Percentiles rank a stretch among this genome's conserved stretches.
phyloP scores from a whole-genome alignment of 2,329 filamentous ascomycete genomes.

The Microcyclosporella mali region DNA sequence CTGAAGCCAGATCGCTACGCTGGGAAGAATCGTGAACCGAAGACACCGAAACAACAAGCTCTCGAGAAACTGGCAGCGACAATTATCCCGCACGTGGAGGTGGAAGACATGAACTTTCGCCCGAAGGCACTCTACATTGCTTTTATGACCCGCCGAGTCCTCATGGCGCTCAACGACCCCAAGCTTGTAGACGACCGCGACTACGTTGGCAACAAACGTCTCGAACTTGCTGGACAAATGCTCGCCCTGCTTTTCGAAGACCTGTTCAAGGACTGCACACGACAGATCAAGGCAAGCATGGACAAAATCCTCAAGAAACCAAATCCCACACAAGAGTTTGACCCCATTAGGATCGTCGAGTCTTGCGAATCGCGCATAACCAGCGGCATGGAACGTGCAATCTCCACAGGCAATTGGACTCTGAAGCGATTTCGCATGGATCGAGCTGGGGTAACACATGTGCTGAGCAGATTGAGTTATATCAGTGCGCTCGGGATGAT shows the following conservation, averaged over 20 bases:
- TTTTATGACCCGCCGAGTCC: conserved; percentile 91
- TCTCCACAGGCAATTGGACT: conserved; percentile 96
- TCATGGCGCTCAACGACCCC: conserved; percentile 88
- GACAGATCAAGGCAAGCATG: conserved; percentile 83
- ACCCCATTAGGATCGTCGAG: conserved; percentile 77
- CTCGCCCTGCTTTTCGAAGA: conserved; percentile 93
- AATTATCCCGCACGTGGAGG: conserved; percentile 89
- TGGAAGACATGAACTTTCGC: conserved; percentile 85
- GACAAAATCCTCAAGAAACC: conserved; percentile 95
- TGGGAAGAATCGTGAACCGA: conserved; percentile 46
- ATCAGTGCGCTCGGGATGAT: conserved; percentile 98
- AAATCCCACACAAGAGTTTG: conserved; percentile 79
- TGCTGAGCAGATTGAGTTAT: conserved; percentile 90
- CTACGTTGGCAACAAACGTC: conserved; percentile 94
- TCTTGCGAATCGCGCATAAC: conserved; percentile 84
- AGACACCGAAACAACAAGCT: conserved; percentile 84
- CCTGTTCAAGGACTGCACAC: conserved; percentile 91
- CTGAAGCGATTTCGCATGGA: conserved; percentile 99
- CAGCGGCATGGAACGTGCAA: conserved; percentile 87
- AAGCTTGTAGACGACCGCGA: conserved; percentile 92
- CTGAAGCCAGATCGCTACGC: conserved; percentile 74
- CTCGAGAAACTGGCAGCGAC: conserved; percentile 88
- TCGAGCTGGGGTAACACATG: conserved; percentile 90
- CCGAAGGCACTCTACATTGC: conserved; percentile 96
- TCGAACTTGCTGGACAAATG: conserved; percentile 91